phyloP scores from a whole-genome alignment of 2,329 filamentous ascomycete genomes.

The Cladophialophora immunda region DNA sequence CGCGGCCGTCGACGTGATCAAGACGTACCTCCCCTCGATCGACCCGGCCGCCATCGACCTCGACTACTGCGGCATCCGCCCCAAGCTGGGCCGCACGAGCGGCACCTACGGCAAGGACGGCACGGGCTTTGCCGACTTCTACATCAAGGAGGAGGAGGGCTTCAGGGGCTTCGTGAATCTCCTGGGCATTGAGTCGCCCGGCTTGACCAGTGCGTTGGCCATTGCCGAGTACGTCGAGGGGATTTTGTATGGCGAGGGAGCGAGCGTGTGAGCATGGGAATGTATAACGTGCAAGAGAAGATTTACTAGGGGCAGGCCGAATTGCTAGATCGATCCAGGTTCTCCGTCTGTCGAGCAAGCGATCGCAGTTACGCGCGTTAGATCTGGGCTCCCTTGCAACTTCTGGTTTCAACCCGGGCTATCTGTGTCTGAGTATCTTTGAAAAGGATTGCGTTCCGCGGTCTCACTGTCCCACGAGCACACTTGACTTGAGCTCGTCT shows the following conservation, averaged over 20 bases:
- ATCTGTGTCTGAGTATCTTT: too few species aligned
- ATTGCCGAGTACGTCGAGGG: constrained; percentile 79
- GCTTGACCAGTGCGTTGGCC: constrained; percentile 84
- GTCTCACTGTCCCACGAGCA: too few species aligned
- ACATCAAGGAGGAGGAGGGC: constrained; percentile 78
- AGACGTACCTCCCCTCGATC: constrained; percentile 78
- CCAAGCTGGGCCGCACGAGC: constrained; percentile 77
- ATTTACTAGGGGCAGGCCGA: too few species aligned
- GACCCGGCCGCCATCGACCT: constrained; percentile 71
- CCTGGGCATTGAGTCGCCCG: constrained; percentile 91
- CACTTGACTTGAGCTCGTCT: too few species aligned
- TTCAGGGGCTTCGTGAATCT: constrained; percentile 87
- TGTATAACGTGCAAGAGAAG: too few species aligned
- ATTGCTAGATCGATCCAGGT: too few species aligned
- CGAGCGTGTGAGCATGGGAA: constrained; percentile 10
- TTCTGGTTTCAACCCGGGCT: too few species aligned
- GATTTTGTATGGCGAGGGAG: constrained; percentile 57
- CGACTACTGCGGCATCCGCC: constrained; percentile 91
- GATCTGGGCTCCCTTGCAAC: too few species aligned
- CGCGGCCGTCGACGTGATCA: constrained; percentile 77
- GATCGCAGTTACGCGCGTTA: too few species aligned
- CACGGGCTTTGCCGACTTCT: constrained; percentile 82
- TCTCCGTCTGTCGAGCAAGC: too few species aligned
- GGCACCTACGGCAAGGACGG: constrained; percentile 61
- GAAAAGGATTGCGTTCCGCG: too few species aligned